A percentile compares a stretch with the other conserved stretches of the same genome.
Conservation (phyloP, 306 rosid species). For the Arachis hypogaea region DNA sequence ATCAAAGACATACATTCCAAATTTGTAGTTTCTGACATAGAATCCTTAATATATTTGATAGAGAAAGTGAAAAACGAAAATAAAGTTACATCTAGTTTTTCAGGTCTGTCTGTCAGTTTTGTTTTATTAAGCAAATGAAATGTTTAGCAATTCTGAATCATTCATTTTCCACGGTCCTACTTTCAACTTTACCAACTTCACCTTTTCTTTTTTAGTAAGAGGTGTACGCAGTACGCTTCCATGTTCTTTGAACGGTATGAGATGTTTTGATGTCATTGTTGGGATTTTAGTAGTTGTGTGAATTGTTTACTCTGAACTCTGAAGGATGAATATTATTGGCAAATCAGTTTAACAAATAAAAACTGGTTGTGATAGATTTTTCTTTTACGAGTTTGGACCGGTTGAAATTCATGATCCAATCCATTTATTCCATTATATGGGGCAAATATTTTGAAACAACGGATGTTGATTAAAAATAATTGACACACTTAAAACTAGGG, state of each 20-base stretch:
- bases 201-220: not conserved
- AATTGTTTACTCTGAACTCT: not conserved
- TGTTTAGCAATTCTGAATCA: conserved; percentile 8
- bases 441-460: too few relatives aligned
- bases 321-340: too few relatives aligned
- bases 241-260: not conserved
- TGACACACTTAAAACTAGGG: too few relatives aligned
- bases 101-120: conserved; percentile 10
- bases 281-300: conserved; percentile 1
- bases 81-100: not conserved
- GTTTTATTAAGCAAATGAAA: conserved; percentile 24
- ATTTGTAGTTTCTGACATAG: conserved; percentile 13
- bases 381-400: too few relatives aligned
- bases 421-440: too few relatives aligned
- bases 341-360: too few relatives aligned
- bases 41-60: conserved; percentile 1
- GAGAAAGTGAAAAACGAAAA: conserved; percentile 22
- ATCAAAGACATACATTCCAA: conserved; percentile 15
- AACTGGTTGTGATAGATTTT: too few relatives aligned
- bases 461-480: too few relatives aligned
- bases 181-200: conserved; percentile 14
- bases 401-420: too few relatives aligned
- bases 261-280: not conserved
- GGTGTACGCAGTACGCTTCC: not conserved
- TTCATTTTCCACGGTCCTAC: conserved; percentile 11